A percentile compares a stretch with the other conserved stretches of the same genome.
Evolutionary conservation across 495 filamentous ascomycete species (phyloP).

Genomic region (Penicillium cataractarum): DNA sequence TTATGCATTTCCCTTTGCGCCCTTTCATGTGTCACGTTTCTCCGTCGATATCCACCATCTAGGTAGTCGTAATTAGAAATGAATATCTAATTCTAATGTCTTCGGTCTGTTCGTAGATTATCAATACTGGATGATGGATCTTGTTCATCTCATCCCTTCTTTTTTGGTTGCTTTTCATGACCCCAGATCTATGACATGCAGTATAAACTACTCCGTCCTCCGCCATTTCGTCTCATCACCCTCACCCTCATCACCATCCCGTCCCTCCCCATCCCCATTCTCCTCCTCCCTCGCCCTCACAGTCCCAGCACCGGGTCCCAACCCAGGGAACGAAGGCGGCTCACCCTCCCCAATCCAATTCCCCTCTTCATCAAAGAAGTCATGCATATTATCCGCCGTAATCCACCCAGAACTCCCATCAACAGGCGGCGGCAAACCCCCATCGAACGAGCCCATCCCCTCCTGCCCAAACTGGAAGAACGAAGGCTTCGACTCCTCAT

Average conservation of each 20-base stretch:
- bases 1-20: background rate
- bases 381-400: slow-evolving; percentile 89
- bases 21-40: slow-evolving; percentile 15
- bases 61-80: slow-evolving; percentile 30
- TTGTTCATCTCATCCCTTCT: background rate
- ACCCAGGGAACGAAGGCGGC: slow-evolving; percentile 34
- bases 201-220: slow-evolving; percentile 52
- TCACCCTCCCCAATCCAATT: slow-evolving; percentile 57
- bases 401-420: slow-evolving; percentile 94
- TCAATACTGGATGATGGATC: background rate
- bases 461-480: slow-evolving; percentile 33
- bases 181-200: too few relatives aligned
- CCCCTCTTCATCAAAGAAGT: slow-evolving; percentile 71
- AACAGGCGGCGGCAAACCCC: slow-evolving; percentile 72
- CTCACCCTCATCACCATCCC: slow-evolving; percentile 24
- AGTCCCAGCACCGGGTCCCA: slow-evolving; percentile 63
- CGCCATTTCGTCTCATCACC: slow-evolving; percentile 62
- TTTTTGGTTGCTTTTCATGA: too few relatives aligned
- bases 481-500: slow-evolving; percentile 42
- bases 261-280: slow-evolving; percentile 39
- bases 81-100: slow-evolving; percentile 4
- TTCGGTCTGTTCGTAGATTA: background rate
- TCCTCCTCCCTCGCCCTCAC: slow-evolving; percentile 46
- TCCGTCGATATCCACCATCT: slow-evolving; percentile 27
- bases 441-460: slow-evolving; percentile 37